Evolutionary conservation across 352 stramenopile genomes (phyloP).

Genomic region (Phytophthora sp.): DNA sequence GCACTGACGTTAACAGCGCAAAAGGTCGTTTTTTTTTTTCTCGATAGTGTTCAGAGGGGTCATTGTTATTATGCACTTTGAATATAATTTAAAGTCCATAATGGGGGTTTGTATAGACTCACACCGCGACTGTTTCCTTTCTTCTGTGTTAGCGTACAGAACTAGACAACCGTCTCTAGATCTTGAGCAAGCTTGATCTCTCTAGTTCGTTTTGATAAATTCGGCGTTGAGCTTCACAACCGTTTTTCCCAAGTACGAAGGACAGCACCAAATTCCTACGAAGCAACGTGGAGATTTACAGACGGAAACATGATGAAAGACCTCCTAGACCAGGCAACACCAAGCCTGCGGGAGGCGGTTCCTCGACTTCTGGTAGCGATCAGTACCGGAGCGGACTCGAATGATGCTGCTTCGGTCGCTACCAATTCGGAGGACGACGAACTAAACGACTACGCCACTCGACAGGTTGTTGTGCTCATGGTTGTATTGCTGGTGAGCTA

Average conservation of each 20-base stretch:
- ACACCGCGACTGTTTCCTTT: too few species aligned
- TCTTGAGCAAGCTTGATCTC: too few species aligned
- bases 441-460: conserved; percentile 29
- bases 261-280: conserved; percentile 7
- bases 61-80: too few species aligned
- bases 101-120: too few species aligned
- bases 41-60: too few species aligned
- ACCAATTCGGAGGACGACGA: not conserved
- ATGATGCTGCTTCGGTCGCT: not conserved
- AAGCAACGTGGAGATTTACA: too few species aligned
- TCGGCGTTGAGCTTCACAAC: conserved; percentile 21
- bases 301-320: conserved; percentile 17
- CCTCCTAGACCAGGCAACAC: conserved; percentile 19
- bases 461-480: conserved; percentile 41
- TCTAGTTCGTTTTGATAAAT: conserved; percentile 3
- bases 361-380: conserved; percentile 26
- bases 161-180: conserved; percentile 18
- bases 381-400: not conserved
- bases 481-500: conserved; percentile 48
- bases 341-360: conserved; percentile 22
- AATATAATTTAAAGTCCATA: too few species aligned
- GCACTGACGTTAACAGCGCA: conserved; percentile 3
- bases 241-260: conserved; percentile 22
- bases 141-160: conserved; percentile 2
- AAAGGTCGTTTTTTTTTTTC: too few species aligned